phyloP scores from a whole-genome alignment of 2,329 filamentous ascomycete genomes.

The Lecanoromycetidae sp. region DNA sequence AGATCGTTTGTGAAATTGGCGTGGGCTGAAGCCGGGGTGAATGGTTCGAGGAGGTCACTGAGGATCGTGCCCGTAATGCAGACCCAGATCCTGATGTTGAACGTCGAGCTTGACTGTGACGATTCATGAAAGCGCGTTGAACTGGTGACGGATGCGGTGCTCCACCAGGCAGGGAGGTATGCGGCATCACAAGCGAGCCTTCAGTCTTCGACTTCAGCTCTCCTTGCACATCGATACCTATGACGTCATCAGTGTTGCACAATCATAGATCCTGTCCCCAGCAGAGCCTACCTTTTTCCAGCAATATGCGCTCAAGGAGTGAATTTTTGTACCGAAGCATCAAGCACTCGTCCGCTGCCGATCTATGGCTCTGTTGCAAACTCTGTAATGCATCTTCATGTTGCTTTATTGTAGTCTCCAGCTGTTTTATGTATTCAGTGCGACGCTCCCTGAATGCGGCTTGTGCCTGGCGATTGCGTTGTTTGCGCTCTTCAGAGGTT shows the following conservation, averaged over 20 bases:
- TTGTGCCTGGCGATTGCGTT: constrained; percentile 92
- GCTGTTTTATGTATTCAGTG: constrained; percentile 98
- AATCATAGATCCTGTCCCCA: background rate
- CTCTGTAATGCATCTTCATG: constrained; percentile 91
- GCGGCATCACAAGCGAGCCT: constrained; percentile 59
- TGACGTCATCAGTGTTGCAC: constrained; percentile 1
- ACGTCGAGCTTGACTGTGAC: constrained; percentile 57
- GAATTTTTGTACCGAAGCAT: constrained; percentile 99
- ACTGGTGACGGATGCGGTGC: constrained; percentile 61
- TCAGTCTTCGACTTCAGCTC: constrained; percentile 87
- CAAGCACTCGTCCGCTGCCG: constrained; percentile 87
- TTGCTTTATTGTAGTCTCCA: constrained; percentile 92
- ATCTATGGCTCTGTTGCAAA: constrained; percentile 86
- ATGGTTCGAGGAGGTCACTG: constrained; percentile 36
- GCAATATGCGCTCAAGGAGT: constrained; percentile 79
- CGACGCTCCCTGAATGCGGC: constrained; percentile 92
- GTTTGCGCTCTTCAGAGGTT: constrained; percentile 95
- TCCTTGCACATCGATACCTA: constrained; percentile 93
- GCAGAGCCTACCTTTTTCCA: constrained; percentile 66
- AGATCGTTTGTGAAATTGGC: constrained; percentile 64
- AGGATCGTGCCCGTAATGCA: constrained; percentile 24
- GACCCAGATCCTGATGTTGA: constrained; percentile 53
- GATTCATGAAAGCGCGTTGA: constrained; percentile 68
- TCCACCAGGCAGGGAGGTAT: constrained; percentile 56
- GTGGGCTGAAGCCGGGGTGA: constrained; percentile 70